Evolutionary conservation across 306 rosid genomes (phyloP).

Genomic region (Vigna hirtella): DNA sequence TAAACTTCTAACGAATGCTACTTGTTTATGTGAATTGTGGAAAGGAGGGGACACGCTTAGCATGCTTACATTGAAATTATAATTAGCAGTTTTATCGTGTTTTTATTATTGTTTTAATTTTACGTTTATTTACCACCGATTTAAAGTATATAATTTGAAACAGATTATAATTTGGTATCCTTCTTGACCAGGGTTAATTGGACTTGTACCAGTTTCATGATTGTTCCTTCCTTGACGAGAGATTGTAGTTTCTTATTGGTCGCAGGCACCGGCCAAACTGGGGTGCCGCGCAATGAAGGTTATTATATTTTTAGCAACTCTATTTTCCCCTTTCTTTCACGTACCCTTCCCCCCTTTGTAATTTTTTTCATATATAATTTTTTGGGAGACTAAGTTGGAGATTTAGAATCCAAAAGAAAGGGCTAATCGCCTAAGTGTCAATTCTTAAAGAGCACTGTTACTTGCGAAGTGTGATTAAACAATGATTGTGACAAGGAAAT

Average conservation of each 20-base stretch:
- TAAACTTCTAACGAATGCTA: not conserved
- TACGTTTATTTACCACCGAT: conserved; percentile 18
- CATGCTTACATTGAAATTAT: not conserved
- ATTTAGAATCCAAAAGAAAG: conserved; percentile 25
- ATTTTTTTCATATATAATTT: conserved; percentile 24
- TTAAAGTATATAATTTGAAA: not conserved
- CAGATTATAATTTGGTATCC: not conserved
- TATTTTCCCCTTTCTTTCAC: not conserved
- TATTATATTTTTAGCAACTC: conserved; percentile 32
- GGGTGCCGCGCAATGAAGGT: conserved; percentile 26
- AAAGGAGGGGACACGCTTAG: no score
- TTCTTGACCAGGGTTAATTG: conserved; percentile 48
- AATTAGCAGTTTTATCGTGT: not conserved
- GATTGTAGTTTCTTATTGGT: conserved; percentile 23
- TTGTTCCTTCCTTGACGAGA: conserved; percentile 26
- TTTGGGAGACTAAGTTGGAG: conserved; percentile 35
- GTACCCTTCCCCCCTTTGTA: conserved; percentile 13
- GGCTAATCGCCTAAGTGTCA: conserved; percentile 32
- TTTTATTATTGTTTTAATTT: not conserved
- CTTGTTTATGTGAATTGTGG: no score
- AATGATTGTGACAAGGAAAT: conserved; percentile 28
- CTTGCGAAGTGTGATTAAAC: conserved; percentile 34
- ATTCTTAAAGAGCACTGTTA: conserved; percentile 18
- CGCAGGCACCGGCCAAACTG: conserved; percentile 37
- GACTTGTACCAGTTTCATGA: conserved; percentile 22